Percentiles rank a stretch among this genome's conserved stretches.
Conservation (phyloP, 2,329 filamentous ascomycete genomes). For the Alternaria sp. region DNA sequence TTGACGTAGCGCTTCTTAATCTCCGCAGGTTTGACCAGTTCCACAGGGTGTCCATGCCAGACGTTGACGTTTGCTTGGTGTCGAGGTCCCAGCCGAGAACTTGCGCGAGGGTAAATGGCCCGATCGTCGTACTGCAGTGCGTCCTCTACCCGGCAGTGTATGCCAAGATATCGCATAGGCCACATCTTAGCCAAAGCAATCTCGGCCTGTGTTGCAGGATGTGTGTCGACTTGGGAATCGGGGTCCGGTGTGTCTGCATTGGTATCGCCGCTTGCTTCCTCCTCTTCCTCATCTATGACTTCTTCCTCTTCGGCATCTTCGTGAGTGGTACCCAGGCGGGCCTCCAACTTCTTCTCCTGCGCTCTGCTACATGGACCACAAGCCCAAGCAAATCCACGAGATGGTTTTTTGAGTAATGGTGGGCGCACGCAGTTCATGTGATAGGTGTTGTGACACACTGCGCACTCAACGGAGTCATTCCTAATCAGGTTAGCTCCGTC, state of each 20-base stretch:
- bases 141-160: conserved; percentile 94
- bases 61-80: conserved; percentile 86
- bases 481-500: conserved; percentile 54
- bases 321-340: conserved; percentile 66
- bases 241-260: conserved; percentile 59
- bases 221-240: conserved; percentile 63
- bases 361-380: conserved; percentile 94
- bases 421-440: conserved; percentile 98
- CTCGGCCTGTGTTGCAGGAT: conserved; percentile 78
- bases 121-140: conserved; percentile 96
- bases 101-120: conserved; percentile 89
- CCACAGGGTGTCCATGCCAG: conserved; percentile 87
- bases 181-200: conserved; percentile 92
- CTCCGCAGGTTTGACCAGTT: conserved; percentile 87
- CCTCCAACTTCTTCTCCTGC: conserved; percentile 92
- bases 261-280: conserved; percentile 68
- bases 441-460: conserved; percentile 92
- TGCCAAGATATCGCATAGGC: conserved; percentile 94
- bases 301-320: conserved; percentile 68
- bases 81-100: conserved; percentile 86
- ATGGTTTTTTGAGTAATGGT: conserved; percentile 91
- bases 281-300: conserved; percentile 72
- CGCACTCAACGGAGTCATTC: conserved; percentile 95
- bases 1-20: conserved; percentile 78
- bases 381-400: conserved; percentile 96